Conservation (phyloP, 2,329 filamentous ascomycete genomes). For the Neopestalotiopsis clavispora region DNA sequence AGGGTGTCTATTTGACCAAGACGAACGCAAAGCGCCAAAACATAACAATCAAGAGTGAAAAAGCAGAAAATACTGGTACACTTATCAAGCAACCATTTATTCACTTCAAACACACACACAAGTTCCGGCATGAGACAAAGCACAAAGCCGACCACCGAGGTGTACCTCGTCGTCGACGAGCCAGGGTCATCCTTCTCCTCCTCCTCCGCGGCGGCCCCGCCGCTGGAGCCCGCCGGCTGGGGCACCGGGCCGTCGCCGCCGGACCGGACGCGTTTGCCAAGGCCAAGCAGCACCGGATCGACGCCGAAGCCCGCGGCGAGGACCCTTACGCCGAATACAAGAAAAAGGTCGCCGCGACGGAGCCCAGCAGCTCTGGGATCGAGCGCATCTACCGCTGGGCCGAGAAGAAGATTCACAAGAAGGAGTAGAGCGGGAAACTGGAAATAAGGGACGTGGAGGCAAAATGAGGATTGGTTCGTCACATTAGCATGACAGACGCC, state of each 20-base stretch:
- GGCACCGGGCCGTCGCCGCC: slow-evolving; percentile 59
- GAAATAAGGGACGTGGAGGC: too few relatives aligned
- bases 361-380: slow-evolving; percentile 4
- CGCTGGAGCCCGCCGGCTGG: not conserved
- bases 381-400: slow-evolving; percentile 6
- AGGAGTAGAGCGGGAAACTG: not conserved
- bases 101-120: too few relatives aligned
- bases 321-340: slow-evolving; percentile 10
- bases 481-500: too few relatives aligned
- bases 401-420: not conserved
- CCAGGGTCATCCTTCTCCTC: too few relatives aligned
- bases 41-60: too few relatives aligned
- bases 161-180: not conserved
- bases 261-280: slow-evolving; percentile 36
- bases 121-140: too few relatives aligned
- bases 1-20: too few relatives aligned
- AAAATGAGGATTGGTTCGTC: too few relatives aligned
- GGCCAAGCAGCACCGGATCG: slow-evolving; percentile 29
- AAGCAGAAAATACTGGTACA: too few relatives aligned
- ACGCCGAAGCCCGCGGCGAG: slow-evolving; percentile 10
- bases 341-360: not conserved
- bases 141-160: not conserved
- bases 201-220: not conserved
- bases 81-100: too few relatives aligned
- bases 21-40: too few relatives aligned